phyloP scores from a whole-genome alignment of 176 grass and related monocot species.

The Metroxylon sagu region DNA sequence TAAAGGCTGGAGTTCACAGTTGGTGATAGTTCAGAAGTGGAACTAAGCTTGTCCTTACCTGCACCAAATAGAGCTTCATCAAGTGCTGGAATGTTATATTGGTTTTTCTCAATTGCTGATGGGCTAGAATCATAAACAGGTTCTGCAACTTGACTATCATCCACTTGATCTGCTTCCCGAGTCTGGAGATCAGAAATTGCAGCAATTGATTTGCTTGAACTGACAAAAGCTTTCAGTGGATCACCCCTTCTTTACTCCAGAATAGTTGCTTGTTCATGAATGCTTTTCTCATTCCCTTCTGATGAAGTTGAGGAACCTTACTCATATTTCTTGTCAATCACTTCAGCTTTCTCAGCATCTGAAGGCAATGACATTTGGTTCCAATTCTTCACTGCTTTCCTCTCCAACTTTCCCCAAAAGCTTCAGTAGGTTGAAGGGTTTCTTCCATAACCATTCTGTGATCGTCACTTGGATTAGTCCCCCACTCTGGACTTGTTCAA shows the following conservation, averaged over 20 bases:
- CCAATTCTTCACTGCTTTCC: conserved; percentile 18
- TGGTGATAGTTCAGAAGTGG: too few species aligned
- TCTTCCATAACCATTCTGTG: neutral
- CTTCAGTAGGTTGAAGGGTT: too few species aligned
- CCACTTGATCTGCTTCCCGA: conserved; percentile 21
- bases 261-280: conserved; percentile 26
- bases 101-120: conserved; percentile 25
- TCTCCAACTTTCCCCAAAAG: neutral
- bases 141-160: conserved; percentile 29
- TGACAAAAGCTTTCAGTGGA: too few species aligned
- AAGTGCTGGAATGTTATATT: conserved; percentile 25
- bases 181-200: conserved; percentile 11
- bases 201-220: neutral
- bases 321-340: conserved; percentile 1
- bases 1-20: too few species aligned
- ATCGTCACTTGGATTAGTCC: conserved; percentile 18
- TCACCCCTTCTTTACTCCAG: neutral
- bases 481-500: conserved; percentile 15
- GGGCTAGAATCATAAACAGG: conserved; percentile 51
- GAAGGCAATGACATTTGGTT: conserved; percentile 28
- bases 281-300: conserved; percentile 21
- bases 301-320: conserved; percentile 5
- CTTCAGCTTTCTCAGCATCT: conserved; percentile 17
- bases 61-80: conserved; percentile 17
- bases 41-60: conserved; percentile 21